Evolutionary conservation across 768 basidiomycete species (phyloP), one percentile per base, ranked within the genome.

Genomic region (Gloeostereum incarnatum): DNA sequence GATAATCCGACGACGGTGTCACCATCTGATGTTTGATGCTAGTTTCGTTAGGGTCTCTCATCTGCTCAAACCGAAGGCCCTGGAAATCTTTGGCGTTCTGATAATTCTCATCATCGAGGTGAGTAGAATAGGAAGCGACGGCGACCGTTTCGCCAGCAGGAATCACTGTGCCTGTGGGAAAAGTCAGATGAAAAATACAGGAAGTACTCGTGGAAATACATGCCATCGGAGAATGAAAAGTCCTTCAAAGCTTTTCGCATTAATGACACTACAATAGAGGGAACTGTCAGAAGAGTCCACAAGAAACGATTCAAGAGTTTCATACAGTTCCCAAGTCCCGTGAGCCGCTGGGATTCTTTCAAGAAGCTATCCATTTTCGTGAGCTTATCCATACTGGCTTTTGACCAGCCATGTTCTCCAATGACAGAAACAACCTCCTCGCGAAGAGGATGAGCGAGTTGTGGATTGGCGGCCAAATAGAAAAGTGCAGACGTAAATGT

Each of bases 31-130:
- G 53, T 35, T 57, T 61, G 5, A 43, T 38, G 14, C 35, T 45
- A 16, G 65, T 63, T 1, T 54, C 59, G 2, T 58, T 56, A 5
- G 45, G 47, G 13, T 65, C 54, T 21, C 58, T 50, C 51, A 61
- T 53, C 8, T 66, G 53, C 0, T 56, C 49, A 47, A 72, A 77
- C 4, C 74, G 64, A 53, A 72, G 72, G 0, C 63, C 65, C 27
- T 68, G 55, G 39, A 78, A 68, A 1, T 53, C 50, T 20, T 54
- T 47, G 0, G 75, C 53, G 35, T 69, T 57, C n/a, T 53, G 43
- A 45, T 74, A 78, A 14, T 56, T 47, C 23, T 53, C 50, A 25
- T 51, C 47, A 32, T 49, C 51, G 11, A 44, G 44, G 27, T 57
- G 46, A 9, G 48, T 48, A 8, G 51, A 31, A 29, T 41, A 41